A percentile compares a stretch with the other conserved stretches of the same genome.
Conservation (phyloP, 306 rosid genomes). For the Trifolium subterraneum region DNA sequence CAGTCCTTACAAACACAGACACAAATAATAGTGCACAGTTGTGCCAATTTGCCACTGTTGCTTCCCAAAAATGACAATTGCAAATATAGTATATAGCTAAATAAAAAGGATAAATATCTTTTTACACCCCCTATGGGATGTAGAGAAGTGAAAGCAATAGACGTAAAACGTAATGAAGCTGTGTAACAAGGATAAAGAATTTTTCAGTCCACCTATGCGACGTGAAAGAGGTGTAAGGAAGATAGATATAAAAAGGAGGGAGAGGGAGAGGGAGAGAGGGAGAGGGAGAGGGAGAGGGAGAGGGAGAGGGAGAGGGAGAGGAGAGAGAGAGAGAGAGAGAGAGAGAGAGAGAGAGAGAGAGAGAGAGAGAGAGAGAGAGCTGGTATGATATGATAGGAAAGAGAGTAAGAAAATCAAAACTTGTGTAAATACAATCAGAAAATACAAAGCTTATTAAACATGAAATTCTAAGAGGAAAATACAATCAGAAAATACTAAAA, state of each 20-base stretch:
- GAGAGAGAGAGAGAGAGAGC: not conserved
- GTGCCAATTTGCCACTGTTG: slow-evolving; percentile 22
- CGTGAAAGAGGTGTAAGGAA: too few relatives aligned
- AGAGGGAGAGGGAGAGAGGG: not conserved
- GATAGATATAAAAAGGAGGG: too few relatives aligned
- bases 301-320: not conserved
- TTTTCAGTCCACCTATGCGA: not conserved
- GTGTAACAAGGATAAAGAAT: not conserved
- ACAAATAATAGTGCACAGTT: slow-evolving; percentile 5
- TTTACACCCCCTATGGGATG: not conserved
- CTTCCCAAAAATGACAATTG: slow-evolving; percentile 15
- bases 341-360: not conserved
- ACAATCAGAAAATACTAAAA: slow-evolving; percentile 11
- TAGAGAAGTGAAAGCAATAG: not conserved
- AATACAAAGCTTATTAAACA: slow-evolving; percentile 22
- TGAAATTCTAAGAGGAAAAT: slow-evolving; percentile 11
- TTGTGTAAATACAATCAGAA: slow-evolving; percentile 2
- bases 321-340: too few relatives aligned
- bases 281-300: not conserved
- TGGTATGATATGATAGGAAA: not conserved
- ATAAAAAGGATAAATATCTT: not conserved
- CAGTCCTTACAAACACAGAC: not conserved
- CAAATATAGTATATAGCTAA: not conserved
- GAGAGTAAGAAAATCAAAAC: not conserved
- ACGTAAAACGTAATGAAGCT: not conserved